Percentiles rank a stretch among this genome's conserved stretches.
Conservation (phyloP, 2,329 filamentous ascomycete genomes). For the Calonectria montana region DNA sequence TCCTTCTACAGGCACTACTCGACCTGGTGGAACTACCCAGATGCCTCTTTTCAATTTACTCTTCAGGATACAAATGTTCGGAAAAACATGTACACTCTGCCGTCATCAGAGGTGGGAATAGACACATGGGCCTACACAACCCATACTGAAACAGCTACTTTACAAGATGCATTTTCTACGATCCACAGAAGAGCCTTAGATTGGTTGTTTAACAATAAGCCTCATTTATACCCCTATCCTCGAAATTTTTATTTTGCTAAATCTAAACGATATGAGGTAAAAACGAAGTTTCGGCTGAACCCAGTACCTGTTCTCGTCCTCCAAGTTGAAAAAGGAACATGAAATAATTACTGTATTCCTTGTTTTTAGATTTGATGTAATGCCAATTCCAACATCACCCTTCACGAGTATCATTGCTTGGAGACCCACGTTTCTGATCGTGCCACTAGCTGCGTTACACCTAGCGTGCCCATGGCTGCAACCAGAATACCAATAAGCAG, state of each 20-base stretch:
- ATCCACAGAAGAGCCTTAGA: not conserved
- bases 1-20: slow-evolving; percentile 2
- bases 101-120: not conserved
- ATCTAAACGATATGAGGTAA: not conserved
- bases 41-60: not conserved
- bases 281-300: not conserved
- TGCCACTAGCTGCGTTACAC: too few species aligned
- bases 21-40: slow-evolving; percentile 17
- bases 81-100: slow-evolving; percentile 11
- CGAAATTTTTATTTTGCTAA: not conserved
- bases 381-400: too few species aligned
- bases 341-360: too few species aligned
- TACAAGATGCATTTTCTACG: slow-evolving; percentile 16
- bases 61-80: slow-evolving; percentile 12
- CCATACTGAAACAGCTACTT: not conserved
- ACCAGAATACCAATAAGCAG: too few species aligned
- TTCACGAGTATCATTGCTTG: too few species aligned
- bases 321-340: too few species aligned
- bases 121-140: slow-evolving; percentile 24
- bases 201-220: not conserved
- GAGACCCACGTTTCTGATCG: too few species aligned
- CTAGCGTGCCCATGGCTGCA: too few species aligned
- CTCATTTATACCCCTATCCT: not conserved
- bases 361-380: too few species aligned
- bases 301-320: too few species aligned